Evolutionary conservation across 2,329 filamentous ascomycete species (phyloP).

Genomic region (Hymenoscyphus albidus): DNA sequence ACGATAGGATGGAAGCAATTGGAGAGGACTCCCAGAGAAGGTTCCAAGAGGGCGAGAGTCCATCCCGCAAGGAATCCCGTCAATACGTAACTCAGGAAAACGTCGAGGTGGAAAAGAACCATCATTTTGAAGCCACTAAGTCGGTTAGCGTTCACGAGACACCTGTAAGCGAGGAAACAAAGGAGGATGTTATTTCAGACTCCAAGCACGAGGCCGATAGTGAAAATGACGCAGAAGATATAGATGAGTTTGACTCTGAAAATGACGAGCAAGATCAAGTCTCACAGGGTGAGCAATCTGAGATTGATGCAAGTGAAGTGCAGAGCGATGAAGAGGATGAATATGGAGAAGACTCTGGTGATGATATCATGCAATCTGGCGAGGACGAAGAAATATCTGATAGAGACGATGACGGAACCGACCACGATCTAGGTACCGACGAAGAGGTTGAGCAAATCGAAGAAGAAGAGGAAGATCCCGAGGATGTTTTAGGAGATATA

Average conservation of each 20-base stretch:
- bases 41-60: too few species aligned
- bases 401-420: too few species aligned
- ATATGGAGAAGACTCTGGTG: not conserved
- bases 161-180: not conserved
- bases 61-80: too few species aligned
- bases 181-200: not conserved
- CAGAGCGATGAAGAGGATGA: not conserved
- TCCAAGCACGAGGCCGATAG: not conserved
- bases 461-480: too few species aligned
- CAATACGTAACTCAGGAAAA: too few species aligned
- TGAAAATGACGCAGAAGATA: not conserved
- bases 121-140: not conserved
- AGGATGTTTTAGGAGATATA: too few species aligned
- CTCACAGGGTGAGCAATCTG: not conserved
- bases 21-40: too few species aligned
- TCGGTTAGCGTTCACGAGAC: not conserved
- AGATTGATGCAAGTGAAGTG: not conserved
- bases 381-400: too few species aligned
- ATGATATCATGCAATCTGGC: not conserved
- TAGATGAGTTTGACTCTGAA: not conserved
- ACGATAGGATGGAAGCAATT: too few species aligned
- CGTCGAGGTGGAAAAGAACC: too few species aligned
- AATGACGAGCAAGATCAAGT: not conserved
- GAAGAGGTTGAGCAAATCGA: too few species aligned
- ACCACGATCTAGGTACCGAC: too few species aligned